These are phyloP conservation scores for Anisodus acutangulus DNA, from an alignment of 257 asterid genomes.

Conservation along the genomic window DNA sequence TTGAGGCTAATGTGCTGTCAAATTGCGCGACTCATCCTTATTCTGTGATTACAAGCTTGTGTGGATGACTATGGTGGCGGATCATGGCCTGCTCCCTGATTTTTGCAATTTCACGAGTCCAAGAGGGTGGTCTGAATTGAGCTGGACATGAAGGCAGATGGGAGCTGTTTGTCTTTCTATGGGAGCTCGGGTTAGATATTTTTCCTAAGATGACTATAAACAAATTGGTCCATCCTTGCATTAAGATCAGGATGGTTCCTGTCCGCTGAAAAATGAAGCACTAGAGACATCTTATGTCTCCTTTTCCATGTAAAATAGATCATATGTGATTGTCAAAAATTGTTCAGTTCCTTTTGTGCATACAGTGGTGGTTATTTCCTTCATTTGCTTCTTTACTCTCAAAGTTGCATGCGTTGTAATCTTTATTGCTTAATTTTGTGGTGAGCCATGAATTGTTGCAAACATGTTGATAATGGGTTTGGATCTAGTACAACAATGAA, in stretches of 20 bases:
- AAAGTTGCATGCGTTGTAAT: conserved; percentile 28
- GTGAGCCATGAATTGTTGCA: conserved; percentile 14
- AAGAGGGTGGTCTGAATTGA: conserved; percentile 29
- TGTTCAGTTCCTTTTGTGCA: conserved; percentile 44
- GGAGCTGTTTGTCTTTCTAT: conserved; percentile 27
- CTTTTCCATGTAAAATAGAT: conserved; percentile 43
- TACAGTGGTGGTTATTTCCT: conserved; percentile 29
- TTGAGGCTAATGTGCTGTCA: conserved; percentile 28
- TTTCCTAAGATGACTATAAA: conserved; percentile 47
- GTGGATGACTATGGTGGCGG: conserved; percentile 27
- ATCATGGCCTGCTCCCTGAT: conserved; percentile 29
- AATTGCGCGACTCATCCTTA: conserved; percentile 13
- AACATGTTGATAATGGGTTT: conserved; percentile 27
- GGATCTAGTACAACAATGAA: not conserved
- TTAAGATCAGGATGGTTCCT: conserved; percentile 41
- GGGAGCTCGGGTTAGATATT: conserved; percentile 52
- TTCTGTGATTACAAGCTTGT: conserved; percentile 31
- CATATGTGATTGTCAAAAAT: conserved; percentile 38
- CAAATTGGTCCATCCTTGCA: conserved; percentile 44
- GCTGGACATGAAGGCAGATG: conserved; percentile 30
- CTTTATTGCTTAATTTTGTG: conserved; percentile 25
- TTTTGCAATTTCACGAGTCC: conserved; percentile 26
- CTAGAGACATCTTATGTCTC: conserved; percentile 38
- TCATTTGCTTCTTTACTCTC: conserved; percentile 16
- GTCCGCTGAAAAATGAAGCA: conserved; percentile 42